These are phyloP conservation scores for Theileria parva DNA, from an alignment of 169 alveolate genomes.

Conservation along the genomic window DNA sequence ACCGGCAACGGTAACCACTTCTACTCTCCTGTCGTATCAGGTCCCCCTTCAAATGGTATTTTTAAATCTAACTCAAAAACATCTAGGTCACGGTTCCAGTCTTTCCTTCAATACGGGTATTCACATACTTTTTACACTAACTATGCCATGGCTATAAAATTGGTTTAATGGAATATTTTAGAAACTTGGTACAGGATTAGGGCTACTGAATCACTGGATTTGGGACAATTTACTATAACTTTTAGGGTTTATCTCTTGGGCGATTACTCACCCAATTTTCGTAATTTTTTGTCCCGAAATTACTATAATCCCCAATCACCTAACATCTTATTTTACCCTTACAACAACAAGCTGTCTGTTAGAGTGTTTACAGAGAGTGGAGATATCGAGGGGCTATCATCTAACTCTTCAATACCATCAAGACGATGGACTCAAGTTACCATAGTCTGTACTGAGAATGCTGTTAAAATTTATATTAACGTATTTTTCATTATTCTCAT, in stretches of 20 bases:
- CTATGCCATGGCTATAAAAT: background rate
- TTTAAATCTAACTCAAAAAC: background rate
- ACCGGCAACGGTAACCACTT: conserved; percentile 65
- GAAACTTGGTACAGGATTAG: conserved; percentile 48
- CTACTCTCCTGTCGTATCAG: conserved; percentile 28
- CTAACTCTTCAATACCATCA: conserved; percentile 49
- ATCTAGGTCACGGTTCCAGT: conserved; percentile 63
- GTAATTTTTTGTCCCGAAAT: conserved; percentile 38
- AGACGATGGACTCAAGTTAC: conserved; percentile 65
- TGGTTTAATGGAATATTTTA: background rate
- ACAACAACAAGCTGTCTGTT: conserved; percentile 51
- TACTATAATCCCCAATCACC: conserved; percentile 51
- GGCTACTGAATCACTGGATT: conserved; percentile 27
- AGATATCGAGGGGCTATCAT: conserved; percentile 58
- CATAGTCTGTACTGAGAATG: conserved; percentile 33
- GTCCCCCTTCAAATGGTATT: conserved; percentile 67
- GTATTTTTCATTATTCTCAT: conserved; percentile 3
- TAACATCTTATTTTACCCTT: conserved; percentile 55
- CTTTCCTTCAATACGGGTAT: conserved; percentile 34
- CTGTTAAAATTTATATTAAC: conserved; percentile 54
- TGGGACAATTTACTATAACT: conserved; percentile 43
- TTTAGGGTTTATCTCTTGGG: conserved; percentile 49
- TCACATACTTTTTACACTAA: background rate
- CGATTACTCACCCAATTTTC: conserved; percentile 17
- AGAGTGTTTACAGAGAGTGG: conserved; percentile 46